Evolutionary conservation across 2,329 filamentous ascomycete species (phyloP), one percentile per base, ranked within the genome.

Genomic region (Pseudopithomyces chartarum): DNA sequence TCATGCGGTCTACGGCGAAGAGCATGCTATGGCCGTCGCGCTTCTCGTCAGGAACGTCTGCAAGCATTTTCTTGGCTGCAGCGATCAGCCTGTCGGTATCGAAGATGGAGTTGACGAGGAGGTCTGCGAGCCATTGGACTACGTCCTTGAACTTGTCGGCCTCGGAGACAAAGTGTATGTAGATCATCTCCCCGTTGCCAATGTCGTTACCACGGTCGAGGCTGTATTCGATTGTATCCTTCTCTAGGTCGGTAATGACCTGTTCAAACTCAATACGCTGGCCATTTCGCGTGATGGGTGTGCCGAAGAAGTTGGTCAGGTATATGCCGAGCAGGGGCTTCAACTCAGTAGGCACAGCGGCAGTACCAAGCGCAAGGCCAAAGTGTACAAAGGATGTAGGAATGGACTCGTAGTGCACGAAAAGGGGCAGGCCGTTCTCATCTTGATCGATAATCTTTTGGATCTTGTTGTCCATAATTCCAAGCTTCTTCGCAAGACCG

Each of bases 381-480:
- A 98, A 84, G 65, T 94, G 90, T 6, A 96, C 92, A 73, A 99
- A 99, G 70, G 92, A 96, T 57, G 91, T 96, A 2, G 90, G 89
- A 13, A 98, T 92, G 69, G 97, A 89, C 76, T 99, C 95, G 63
- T 96, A 99, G 76, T 99, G 94, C n/a, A 99, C 83, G 76, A 97
- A 99, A 2, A 98, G 80, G 0, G 92, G 90, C n/a, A 88, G 73
- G 15, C 82, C 80, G 6, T 81, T 75, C 36, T 84, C 82, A 39
- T 91, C 86, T 13, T 82, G 80, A 71, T 98, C 91, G 47, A 99
- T 86, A 47, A 88, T 77, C 58, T 86, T 82, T 74, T 99, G 95
- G 4, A 91, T 85, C 3, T 83, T 74, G 63, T 91, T 94, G 29
- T 87, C 78, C 0, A 84, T 81, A 22, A 82, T 78, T 0, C 92